Evolutionary conservation across 2,329 filamentous ascomycete genomes (phyloP), one percentile per base, ranked within the genome.

Genomic region (Diplodia seriata): DNA sequence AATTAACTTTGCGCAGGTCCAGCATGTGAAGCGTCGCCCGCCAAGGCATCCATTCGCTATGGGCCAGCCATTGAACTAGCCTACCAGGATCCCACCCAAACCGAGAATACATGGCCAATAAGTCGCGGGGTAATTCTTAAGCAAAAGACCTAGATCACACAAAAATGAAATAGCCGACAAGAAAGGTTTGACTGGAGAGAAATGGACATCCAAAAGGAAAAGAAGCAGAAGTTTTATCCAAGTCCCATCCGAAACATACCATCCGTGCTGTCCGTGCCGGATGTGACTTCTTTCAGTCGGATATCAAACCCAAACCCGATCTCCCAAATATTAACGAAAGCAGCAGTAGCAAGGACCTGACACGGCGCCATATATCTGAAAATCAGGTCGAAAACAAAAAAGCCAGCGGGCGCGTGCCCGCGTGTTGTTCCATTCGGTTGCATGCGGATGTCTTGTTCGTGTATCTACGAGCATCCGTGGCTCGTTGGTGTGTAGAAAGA

Each of bases 251-350:
- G 59, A 63, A 62, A 63, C 43, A 47, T 31, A 51, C 26, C 59
- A 63, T 63, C 59, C 59, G 59, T 63, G 12, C 36, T 31, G 29
- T 49, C 47, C 20, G 54, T 29, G n/a, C 47, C 59, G 59, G 29
- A 63, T 63, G 59, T 63, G 59, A 63, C 59, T 56, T 63, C 43
- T 51, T 38, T 63, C 43, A 63, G 59, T 63, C 59, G 59, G 59
- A 63, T 63, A 63, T 63, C 59, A 63, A 36, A 43, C 54, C 43
- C n/a, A 47, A 20, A 11, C 23, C 49, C 26, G 36, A 15, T 23
- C 23, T 36, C 43, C 57, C 26, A 31, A 29, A 31, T 38, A 38
- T 51, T 9, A 20, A 63, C 31, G 50, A 49, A 47, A 51, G 18
- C 29, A n/a, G 29, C 4, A 38, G 40, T n/a, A 43, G n/a, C 26